These are phyloP conservation scores for Globisporangium megalacanthum DNA, from an alignment of 352 stramenopile genomes.

Conservation along the genomic window DNA sequence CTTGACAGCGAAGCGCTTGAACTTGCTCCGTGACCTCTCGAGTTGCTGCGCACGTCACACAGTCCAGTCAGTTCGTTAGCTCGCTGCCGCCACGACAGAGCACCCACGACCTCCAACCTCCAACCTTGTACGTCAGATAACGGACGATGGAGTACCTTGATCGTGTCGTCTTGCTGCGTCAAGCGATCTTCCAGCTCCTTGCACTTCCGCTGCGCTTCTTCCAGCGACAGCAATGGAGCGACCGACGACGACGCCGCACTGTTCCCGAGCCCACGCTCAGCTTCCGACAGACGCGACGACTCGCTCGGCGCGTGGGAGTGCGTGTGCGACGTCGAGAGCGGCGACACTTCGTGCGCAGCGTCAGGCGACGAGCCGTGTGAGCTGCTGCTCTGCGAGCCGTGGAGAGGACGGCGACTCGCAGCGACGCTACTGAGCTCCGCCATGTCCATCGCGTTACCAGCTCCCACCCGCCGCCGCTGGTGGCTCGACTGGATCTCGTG, in stretches of 20 bases:
- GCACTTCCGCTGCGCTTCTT: slow-evolving; percentile 69
- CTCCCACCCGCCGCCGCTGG: slow-evolving; percentile 32
- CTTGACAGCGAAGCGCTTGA: slow-evolving; percentile 80
- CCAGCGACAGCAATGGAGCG: slow-evolving; percentile 49
- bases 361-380: slow-evolving; percentile 1
- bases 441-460: slow-evolving; percentile 52
- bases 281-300: slow-evolving; percentile 21
- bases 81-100: neutral
- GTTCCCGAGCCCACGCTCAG: slow-evolving; percentile 11
- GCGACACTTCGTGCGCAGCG: slow-evolving; percentile 10
- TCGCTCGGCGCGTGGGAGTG: slow-evolving; percentile 20
- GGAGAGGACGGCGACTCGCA: slow-evolving; percentile 6
- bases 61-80: neutral
- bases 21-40: slow-evolving; percentile 80
- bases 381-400: slow-evolving; percentile 1
- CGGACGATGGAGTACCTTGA: slow-evolving; percentile 42
- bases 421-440: slow-evolving; percentile 46
- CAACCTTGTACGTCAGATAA: too few species aligned
- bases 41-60: slow-evolving; percentile 42
- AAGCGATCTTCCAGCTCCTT: slow-evolving; percentile 76
- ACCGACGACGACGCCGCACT: slow-evolving; percentile 45
- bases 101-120: neutral
- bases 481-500: slow-evolving; percentile 62
- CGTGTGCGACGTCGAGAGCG: slow-evolving; percentile 12
- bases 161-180: slow-evolving; percentile 64